phyloP scores from a whole-genome alignment of 192 early-diverging fungal genomes.

The Mycoemilia scoparia region DNA sequence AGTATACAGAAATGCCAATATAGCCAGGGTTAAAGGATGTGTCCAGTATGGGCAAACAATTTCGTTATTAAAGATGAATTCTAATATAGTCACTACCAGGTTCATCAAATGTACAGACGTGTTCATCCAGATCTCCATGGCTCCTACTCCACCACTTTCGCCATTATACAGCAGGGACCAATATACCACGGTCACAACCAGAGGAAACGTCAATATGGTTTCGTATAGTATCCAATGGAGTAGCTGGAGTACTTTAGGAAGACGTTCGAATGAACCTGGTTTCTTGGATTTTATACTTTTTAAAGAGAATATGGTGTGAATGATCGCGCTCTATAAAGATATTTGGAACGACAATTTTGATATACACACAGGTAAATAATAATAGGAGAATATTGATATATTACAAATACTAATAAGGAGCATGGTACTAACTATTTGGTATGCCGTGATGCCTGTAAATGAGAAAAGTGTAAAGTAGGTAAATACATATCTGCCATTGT shows the following conservation, averaged over 20 bases:
- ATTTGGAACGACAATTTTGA: too few relatives aligned
- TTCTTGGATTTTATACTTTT: too few relatives aligned
- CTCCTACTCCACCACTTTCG: slow-evolving; percentile 1
- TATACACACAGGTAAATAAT: too few relatives aligned
- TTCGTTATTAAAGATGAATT: slow-evolving; percentile 11
- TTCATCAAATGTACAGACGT: slow-evolving; percentile 20
- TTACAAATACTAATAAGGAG: too few relatives aligned
- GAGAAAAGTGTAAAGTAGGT: slow-evolving; percentile 22
- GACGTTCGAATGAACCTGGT: slow-evolving; percentile 3
- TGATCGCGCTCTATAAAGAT: too few relatives aligned
- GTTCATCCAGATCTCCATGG: slow-evolving; percentile 7
- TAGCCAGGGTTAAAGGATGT: slow-evolving; percentile 7
- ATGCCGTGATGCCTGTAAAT: slow-evolving; percentile 18
- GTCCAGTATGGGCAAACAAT: slow-evolving; percentile 17
- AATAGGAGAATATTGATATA: too few relatives aligned
- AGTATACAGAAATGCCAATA: slow-evolving; percentile 10
- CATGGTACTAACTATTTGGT: too few relatives aligned
- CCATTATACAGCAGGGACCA: slow-evolving; percentile 16
- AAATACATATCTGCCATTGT: slow-evolving; percentile 9
- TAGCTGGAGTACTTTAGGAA: slow-evolving; percentile 14
- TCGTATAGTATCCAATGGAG: slow-evolving; percentile 26
- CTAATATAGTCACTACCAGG: slow-evolving; percentile 6
- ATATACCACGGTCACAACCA: slow-evolving; percentile 12
- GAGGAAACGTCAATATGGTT: slow-evolving; percentile 12
- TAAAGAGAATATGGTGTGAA: too few relatives aligned